Percentiles rank a stretch among this genome's conserved stretches.
phyloP scores from a whole-genome alignment of 1,139 yeast genomes.

The Suhomyces anneliseae region DNA sequence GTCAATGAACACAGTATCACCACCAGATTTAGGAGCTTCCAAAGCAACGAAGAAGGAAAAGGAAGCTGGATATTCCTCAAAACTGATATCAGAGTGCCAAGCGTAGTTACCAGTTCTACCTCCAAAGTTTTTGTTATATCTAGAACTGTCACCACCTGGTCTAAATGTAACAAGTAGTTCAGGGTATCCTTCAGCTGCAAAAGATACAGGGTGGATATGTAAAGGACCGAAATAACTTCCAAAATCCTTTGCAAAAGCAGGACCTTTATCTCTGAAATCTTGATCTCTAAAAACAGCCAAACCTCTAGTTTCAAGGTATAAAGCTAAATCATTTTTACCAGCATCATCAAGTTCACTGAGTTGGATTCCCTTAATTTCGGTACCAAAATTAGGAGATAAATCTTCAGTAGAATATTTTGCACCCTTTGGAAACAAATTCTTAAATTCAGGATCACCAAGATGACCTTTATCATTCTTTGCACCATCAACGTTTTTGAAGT shows the following conservation, averaged over 20 bases:
- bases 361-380: slow-evolving; percentile 33
- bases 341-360: slow-evolving; percentile 31
- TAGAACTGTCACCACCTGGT: slow-evolving; percentile 26
- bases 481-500: slow-evolving; percentile 21
- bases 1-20: slow-evolving; percentile 36
- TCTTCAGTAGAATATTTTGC: slow-evolving; percentile 16
- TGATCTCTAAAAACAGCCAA: slow-evolving; percentile 33
- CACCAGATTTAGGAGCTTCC: slow-evolving; percentile 34
- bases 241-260: slow-evolving; percentile 28
- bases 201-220: slow-evolving; percentile 33
- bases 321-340: slow-evolving; percentile 35
- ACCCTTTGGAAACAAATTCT: slow-evolving; percentile 26
- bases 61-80: slow-evolving; percentile 33
- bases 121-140: slow-evolving; percentile 23
- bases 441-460: slow-evolving; percentile 29
- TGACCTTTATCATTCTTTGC: slow-evolving; percentile 28
- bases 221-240: slow-evolving; percentile 34
- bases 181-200: slow-evolving; percentile 27
- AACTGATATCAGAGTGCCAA: slow-evolving; percentile 36
- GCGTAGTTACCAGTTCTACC: slow-evolving; percentile 17
- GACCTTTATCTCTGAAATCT: slow-evolving; percentile 33
- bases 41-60: slow-evolving; percentile 33
- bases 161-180: slow-evolving; percentile 33
- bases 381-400: slow-evolving; percentile 35
- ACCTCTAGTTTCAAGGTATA: slow-evolving; percentile 32